Evolutionary conservation across 2,329 filamentous ascomycete genomes (phyloP).

Genomic region (Tolypocladium amazonense): DNA sequence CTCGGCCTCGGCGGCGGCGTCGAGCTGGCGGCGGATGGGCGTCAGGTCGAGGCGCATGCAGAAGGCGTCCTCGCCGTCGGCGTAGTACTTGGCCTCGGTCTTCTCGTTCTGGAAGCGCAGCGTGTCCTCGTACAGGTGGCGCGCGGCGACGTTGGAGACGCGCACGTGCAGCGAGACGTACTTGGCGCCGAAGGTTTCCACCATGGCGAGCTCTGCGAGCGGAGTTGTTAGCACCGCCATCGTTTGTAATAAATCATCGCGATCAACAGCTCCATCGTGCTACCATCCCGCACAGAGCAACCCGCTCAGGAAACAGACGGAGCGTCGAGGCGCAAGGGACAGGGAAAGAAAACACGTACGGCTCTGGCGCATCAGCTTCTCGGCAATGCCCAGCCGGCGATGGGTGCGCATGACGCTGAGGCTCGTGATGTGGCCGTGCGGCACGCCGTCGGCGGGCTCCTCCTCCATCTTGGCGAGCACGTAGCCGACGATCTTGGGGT

Average conservation of each 20-base stretch:
- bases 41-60: slow-evolving; percentile 84
- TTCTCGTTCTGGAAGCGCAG: slow-evolving; percentile 83
- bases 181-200: slow-evolving; percentile 79
- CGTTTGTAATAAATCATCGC: too few species aligned
- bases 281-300: not conserved
- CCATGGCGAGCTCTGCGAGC: slow-evolving; percentile 77
- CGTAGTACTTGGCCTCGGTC: slow-evolving; percentile 85
- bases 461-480: slow-evolving; percentile 99
- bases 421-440: slow-evolving; percentile 93
- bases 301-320: not conserved
- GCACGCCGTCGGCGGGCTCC: slow-evolving; percentile 81
- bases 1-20: slow-evolving; percentile 13
- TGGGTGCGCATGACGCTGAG: slow-evolving; percentile 96
- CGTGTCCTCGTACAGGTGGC: slow-evolving; percentile 87
- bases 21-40: slow-evolving; percentile 39
- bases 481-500: slow-evolving; percentile 96
- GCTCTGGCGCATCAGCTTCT: slow-evolving; percentile 95
- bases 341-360: slow-evolving; percentile 45
- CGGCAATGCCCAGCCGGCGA: slow-evolving; percentile 78
- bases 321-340: not conserved
- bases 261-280: too few species aligned
- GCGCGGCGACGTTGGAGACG: slow-evolving; percentile 81
- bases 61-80: slow-evolving; percentile 92
- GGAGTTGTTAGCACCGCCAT: too few species aligned
- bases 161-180: slow-evolving; percentile 97